Evolutionary conservation across 2,329 filamentous ascomycete species (phyloP), one percentile per base, ranked within the genome.

Genomic region (Cladophialophora yegresii): DNA sequence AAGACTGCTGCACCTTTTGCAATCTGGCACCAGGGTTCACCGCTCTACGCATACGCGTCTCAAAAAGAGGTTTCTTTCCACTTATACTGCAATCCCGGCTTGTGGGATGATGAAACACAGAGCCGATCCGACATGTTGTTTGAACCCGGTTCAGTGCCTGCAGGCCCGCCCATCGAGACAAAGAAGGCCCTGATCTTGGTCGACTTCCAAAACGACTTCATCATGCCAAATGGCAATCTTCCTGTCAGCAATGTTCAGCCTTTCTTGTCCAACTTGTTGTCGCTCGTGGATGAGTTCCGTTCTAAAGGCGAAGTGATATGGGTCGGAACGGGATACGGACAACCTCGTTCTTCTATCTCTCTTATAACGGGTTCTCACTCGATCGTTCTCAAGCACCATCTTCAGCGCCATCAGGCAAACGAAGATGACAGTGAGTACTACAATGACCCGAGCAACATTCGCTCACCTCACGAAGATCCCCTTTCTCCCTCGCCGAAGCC

Each of bases 201-300:
- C 68, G 93, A 96, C 72, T 85, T 96, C 40, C 95, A 98, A 74
- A 92, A 96, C 72, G 93, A 97, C 75, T 96, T 98, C 72, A 79
- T 96, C 63, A 82, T 86, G 6, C 78, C 85, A 1, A 82, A 86
- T 57, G 89, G 90, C 61, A 84, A 87, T 28, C 77, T 97, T 22
- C 84, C 87, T 12, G 85, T 93, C 57, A 80, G 80, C 40, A 83
- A 85, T 50, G 86, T 87, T 2, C 77, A 83, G 3, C 85, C 85
- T 9, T 91, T 93, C 67, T 75, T 95, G 51, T 82, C 88, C 45
- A 86, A 85, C 30, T 84, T 92, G 49, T 79, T 87, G 22, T 77
- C 83, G 6, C 80, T 98, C 1, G 87, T 88, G 49, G 83, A 84
- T 10, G 84, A 84, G 16, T 96, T 98, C 72, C 90, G 93, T 68